Base-by-base conservation (phyloP, 2,329 filamentous ascomycete genomes). In the Myotisia sp. region DNA sequence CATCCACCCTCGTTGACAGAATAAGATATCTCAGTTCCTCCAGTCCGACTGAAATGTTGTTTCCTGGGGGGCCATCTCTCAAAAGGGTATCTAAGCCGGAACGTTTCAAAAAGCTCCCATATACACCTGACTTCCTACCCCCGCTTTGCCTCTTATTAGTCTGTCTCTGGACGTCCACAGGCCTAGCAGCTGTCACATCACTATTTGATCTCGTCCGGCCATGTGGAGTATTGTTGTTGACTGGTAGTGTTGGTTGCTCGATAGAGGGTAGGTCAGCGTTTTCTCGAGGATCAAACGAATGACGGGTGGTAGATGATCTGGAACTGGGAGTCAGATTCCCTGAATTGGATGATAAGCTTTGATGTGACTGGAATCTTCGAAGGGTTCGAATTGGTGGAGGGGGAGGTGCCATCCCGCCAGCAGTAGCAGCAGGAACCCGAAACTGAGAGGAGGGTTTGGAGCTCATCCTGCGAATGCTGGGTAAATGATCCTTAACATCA, bases 11-110 rank as follows among this genome's bases (percentile, higher is more conserved):
- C 29, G 59, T 63, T 7, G 61, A 64, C 26, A 70, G 44, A 31
- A 69, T 60, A 17, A 66, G 54, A 40, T 64, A 63, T 40, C 63
- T 55, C 37, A 68, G 45, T 35, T 66, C 59, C 36, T 62, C 53
- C 17, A 68, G 47, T 2, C 54, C 57, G 32, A 59, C 58, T 0
- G 48, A 43, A 9, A 61, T 48, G 33, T 90, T 76, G 13, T 76
- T 79, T 44, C 76, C 70, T 2, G 74, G 72, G 2, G 85, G 83
- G 0, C 85, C 86, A 42, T 87, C 83, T 44, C 82, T 74, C 29
- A 94, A 66, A 29, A 92, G 68, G 42, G 74, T 67, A 51, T 92
- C 83, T 18, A 94, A 58, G 14, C 65, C 47, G 52, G 65, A 58
- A 52, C 65, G 49, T 55, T 68, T 63, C 16, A 61, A 29, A 13